Base-by-base conservation (phyloP, 352 stramenopile species). In the Phytophthora melonis region DNA sequence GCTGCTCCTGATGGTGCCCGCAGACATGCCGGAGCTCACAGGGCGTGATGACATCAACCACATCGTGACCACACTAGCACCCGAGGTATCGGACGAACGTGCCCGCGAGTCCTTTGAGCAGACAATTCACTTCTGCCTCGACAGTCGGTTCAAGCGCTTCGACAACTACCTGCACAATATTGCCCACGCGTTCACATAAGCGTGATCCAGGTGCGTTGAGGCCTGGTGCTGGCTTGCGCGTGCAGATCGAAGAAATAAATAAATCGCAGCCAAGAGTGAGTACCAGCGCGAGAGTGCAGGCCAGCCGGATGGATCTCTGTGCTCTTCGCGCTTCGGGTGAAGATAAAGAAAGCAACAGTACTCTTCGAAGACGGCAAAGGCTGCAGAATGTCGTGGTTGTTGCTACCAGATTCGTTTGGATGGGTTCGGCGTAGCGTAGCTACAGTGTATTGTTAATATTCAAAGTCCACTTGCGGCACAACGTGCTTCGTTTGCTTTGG, bases 21-120 rank as follows among this genome's bases (percentile, higher is more conserved):
- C 90, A 5, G 87, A 87, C 61, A 95, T 95, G 89, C 87, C 87
- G 1, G 89, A 95, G 60, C 75, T 95, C 25, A 90, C 73, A 9
- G 89, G 87, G 41, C 81, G 83, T 10, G 86, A 93, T 53, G 89
- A 94, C 63, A 93, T 95, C 75, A 93, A 95, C 74, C 84, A 93
- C 71, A 79, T 95, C 14, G 87, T 95, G 59, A 74, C 80, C 25
- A 87, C 82, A 45, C 68, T 95, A 57, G 79, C 68, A 2, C 85
- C 88, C 0, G 89, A 94, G 52, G 74, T 86, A 7, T 85, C 78
- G 2, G 86, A 94, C 6, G 77, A 90, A 13, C 78, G 87, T 23
- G 86, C 89, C 34, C 55, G 61, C 7, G 72, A 80, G 41, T 91
- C 83, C 27, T 90, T 95, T 30, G 81, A 83, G 53, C 76, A 91